Percentiles rank a stretch among this genome's conserved stretches.
phyloP scores from a whole-genome alignment of 768 basidiomycete species.

The Termitomyces sp. region DNA sequence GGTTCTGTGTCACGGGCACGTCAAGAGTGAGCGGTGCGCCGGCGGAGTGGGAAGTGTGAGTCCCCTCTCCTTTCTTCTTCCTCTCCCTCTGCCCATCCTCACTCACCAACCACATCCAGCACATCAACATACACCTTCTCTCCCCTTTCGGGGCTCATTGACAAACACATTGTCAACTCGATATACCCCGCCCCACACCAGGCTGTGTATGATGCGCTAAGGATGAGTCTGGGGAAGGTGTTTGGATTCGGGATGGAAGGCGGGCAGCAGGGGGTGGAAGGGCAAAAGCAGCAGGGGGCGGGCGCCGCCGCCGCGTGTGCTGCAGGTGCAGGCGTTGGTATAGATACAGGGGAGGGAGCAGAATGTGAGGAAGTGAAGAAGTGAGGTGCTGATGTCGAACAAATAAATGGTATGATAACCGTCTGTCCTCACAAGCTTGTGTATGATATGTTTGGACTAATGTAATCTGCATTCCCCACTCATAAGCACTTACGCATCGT shows the following conservation, averaged over 20 bases:
- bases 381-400: neutral
- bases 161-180: neutral
- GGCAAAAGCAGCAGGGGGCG: neutral
- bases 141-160: neutral
- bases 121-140: neutral
- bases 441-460: neutral
- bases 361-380: neutral
- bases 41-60: slow-evolving; percentile 66
- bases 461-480: neutral
- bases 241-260: neutral
- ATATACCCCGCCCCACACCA: neutral
- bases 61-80: neutral
- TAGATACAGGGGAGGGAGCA: neutral
- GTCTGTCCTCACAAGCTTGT: neutral
- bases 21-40: slow-evolving; percentile 57
- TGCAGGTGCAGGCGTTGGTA: neutral
- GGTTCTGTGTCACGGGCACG: slow-evolving; percentile 49
- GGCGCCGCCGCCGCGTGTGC: neutral
- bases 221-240: neutral
- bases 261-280: neutral
- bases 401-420: neutral
- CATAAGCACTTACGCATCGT: neutral
- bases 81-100: neutral
- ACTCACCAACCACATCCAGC: neutral
- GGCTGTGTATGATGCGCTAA: neutral